Percentiles rank a stretch among this genome's conserved stretches.
phyloP scores from a whole-genome alignment of 1,139 yeast genomes.

The Kodamaea sp. region DNA sequence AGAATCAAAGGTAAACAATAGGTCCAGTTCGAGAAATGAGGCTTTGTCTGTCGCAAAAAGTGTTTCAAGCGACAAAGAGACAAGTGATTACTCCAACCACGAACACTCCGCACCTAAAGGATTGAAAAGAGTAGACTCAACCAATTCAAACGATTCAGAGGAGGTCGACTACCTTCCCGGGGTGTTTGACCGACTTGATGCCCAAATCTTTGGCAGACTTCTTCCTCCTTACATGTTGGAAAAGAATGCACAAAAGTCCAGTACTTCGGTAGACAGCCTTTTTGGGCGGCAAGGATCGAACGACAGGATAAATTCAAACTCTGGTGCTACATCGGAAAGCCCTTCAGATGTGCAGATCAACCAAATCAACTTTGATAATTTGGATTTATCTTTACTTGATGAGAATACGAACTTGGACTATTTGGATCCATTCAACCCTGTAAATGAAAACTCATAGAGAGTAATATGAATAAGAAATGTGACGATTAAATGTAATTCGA shows the following conservation, averaged over 20 bases:
- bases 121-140: constrained; percentile 6
- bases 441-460: no score
- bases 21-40: neutral
- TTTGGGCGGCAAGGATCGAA: neutral
- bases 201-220: constrained; percentile 79
- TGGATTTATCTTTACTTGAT: constrained; percentile 21
- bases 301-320: no score
- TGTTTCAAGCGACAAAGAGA: neutral
- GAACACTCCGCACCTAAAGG: neutral
- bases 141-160: constrained; percentile 7
- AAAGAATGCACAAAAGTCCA: constrained; percentile 19
- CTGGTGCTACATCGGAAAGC: neutral
- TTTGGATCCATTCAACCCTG: constrained; percentile 14
- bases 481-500: no score
- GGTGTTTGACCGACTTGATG: constrained; percentile 78
- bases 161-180: constrained; percentile 62
- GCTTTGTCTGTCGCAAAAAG: neutral
- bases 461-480: no score
- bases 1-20: neutral
- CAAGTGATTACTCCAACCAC: neutral
- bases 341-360: constrained; percentile 1
- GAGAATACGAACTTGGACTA: constrained; percentile 15
- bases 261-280: neutral
- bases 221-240: constrained; percentile 81
- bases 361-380: constrained; percentile 16